phyloP scores from a whole-genome alignment of 1,139 yeast species.

The Taphrina flavorubra region DNA sequence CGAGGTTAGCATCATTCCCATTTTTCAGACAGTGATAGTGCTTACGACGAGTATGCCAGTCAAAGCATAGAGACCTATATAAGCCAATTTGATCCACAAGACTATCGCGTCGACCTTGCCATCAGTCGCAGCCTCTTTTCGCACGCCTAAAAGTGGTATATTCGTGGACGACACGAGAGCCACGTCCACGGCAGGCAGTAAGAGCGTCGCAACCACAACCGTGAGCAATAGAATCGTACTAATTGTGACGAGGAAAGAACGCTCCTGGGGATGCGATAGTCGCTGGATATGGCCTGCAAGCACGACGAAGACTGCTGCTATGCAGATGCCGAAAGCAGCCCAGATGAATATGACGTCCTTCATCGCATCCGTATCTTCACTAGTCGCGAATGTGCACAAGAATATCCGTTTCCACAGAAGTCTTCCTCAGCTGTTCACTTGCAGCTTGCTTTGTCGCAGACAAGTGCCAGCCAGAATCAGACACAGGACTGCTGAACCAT shows the following conservation, averaged over 20 bases:
- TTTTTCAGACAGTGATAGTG: neutral
- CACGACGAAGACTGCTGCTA: slow-evolving; percentile 13
- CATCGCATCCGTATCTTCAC: slow-evolving; percentile 7
- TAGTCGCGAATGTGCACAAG: neutral
- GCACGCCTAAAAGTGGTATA: slow-evolving; percentile 21
- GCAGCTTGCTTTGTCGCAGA: no score
- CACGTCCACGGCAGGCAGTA: slow-evolving; percentile 29
- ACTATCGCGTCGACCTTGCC: slow-evolving; percentile 18
- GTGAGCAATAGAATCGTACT: slow-evolving; percentile 26
- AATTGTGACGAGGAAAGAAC: slow-evolving; percentile 27
- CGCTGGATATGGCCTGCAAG: slow-evolving; percentile 18
- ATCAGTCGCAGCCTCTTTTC: slow-evolving; percentile 32
- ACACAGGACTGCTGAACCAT: no score
- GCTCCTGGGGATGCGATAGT: slow-evolving; percentile 33
- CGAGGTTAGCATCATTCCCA: neutral
- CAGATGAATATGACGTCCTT: slow-evolving; percentile 32
- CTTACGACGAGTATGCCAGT: slow-evolving; percentile 1
- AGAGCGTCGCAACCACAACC: slow-evolving; percentile 9
- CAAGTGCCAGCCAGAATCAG: no score
- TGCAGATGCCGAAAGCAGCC: slow-evolving; percentile 20
- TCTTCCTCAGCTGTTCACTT: no score
- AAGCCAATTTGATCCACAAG: slow-evolving; percentile 24
- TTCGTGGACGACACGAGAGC: slow-evolving; percentile 32
- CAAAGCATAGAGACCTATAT: slow-evolving; percentile 11
- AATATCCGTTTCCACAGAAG: no score